A percentile compares a stretch with the other conserved stretches of the same genome.
Evolutionary conservation across 2,329 filamentous ascomycete genomes (phyloP).

Genomic region (Cladophialophora exuberans): DNA sequence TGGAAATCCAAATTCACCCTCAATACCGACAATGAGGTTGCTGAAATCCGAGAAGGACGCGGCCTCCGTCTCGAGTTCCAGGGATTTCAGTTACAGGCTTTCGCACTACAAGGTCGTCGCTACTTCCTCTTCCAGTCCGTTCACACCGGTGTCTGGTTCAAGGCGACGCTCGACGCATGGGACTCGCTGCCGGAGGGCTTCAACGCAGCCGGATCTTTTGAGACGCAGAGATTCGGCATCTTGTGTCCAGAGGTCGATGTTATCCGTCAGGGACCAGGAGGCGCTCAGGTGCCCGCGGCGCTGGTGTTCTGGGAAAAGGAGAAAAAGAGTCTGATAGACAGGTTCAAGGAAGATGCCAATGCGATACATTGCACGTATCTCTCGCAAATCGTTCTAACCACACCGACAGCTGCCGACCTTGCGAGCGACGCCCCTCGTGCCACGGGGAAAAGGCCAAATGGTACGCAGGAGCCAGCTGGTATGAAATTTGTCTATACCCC

Average conservation of each 20-base stretch:
- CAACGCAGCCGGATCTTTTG: not conserved
- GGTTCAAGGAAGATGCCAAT: conserved; percentile 2
- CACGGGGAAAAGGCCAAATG: not conserved
- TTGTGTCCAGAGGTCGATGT: conserved; percentile 6
- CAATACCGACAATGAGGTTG: conserved; percentile 5
- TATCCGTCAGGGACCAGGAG: conserved; percentile 3
- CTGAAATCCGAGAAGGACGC: conserved; percentile 1
- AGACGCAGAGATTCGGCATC: conserved; percentile 4
- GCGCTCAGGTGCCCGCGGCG: conserved; percentile 9
- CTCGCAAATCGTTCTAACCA: conserved; percentile 10
- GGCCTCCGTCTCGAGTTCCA: conserved; percentile 13
- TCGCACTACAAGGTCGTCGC: not conserved
- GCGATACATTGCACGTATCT: conserved; percentile 10
- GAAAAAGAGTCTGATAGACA: conserved; percentile 13
- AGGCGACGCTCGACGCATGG: conserved; percentile 6
- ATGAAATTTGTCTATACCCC: conserved; percentile 13
- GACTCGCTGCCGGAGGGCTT: not conserved
- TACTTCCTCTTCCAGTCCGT: conserved; percentile 12
- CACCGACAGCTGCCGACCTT: conserved; percentile 8
- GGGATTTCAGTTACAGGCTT: conserved; percentile 10
- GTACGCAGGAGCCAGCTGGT: conserved; percentile 8
- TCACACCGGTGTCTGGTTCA: conserved; percentile 13
- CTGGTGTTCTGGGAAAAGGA: conserved; percentile 5
- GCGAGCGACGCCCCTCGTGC: not conserved
- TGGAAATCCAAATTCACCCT: conserved; percentile 8